Conservation (phyloP, 345 rosid genomes). For the Eutrema yunnanense region DNA sequence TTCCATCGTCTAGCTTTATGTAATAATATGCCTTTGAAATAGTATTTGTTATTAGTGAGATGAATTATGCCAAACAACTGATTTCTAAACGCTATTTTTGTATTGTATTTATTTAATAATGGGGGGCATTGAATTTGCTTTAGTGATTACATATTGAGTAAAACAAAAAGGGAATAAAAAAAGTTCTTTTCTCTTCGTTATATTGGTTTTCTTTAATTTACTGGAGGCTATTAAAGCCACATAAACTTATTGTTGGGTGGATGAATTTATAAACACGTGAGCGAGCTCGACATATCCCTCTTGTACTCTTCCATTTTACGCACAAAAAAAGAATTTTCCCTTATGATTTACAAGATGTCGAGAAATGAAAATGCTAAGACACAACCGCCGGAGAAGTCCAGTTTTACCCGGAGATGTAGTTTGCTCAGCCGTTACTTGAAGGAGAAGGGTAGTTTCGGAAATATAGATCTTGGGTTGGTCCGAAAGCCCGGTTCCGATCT, state of each 20-base stretch:
- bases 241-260: neutral
- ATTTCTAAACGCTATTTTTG: too few species aligned
- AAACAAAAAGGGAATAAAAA: neutral
- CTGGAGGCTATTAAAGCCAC: conserved; percentile 17
- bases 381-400: conserved; percentile 37
- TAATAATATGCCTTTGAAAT: too few species aligned
- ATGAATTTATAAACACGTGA: conserved; percentile 16
- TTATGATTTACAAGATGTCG: conserved; percentile 2
- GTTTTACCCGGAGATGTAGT: conserved; percentile 38
- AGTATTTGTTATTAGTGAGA: too few species aligned
- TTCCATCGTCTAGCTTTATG: too few species aligned
- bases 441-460: conserved; percentile 50
- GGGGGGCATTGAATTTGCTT: neutral
- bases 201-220: neutral
- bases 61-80: too few species aligned
- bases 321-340: neutral
- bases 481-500: conserved; percentile 13
- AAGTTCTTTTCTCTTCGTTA: neutral
- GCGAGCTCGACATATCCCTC: neutral
- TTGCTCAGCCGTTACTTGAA: conserved; percentile 66
- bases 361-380: conserved; percentile 12
- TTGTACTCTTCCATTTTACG: conserved; percentile 10
- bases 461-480: conserved; percentile 30
- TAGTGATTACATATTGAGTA: neutral
- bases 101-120: too few species aligned